Percentiles rank a stretch among this genome's conserved stretches.
Conservation (phyloP, 2,329 filamentous ascomycete species). For the Neonectria punicea region DNA sequence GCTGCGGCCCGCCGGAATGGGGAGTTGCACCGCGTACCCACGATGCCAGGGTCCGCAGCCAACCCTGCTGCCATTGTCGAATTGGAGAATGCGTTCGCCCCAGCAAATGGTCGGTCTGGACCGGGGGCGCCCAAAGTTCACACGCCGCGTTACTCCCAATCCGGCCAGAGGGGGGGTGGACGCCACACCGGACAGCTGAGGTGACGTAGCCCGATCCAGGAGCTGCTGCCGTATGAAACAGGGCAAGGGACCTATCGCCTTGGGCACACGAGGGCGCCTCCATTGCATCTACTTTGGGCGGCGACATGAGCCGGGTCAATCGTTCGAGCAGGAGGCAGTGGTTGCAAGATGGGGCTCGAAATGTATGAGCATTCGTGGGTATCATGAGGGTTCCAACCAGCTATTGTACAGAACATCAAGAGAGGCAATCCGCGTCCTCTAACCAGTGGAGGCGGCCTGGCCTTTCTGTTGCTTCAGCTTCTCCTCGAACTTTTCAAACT, state of each 20-base stretch:
- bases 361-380: slow-evolving; percentile 36
- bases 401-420: slow-evolving; percentile 36
- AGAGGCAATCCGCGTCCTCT: slow-evolving; percentile 1
- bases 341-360: slow-evolving; percentile 14
- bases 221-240: neutral
- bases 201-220: neutral
- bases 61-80: slow-evolving; percentile 22
- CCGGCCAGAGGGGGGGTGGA: neutral
- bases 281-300: neutral
- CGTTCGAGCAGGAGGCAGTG: neutral
- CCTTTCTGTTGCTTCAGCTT: slow-evolving; percentile 70
- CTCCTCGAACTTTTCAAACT: slow-evolving; percentile 96
- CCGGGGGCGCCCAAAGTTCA: slow-evolving; percentile 3
- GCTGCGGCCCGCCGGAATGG: slow-evolving; percentile 21
- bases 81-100: slow-evolving; percentile 11
- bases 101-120: slow-evolving; percentile 10
- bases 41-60: slow-evolving; percentile 12
- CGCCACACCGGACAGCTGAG: neutral
- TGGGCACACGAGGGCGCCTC: neutral
- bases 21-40: slow-evolving; percentile 10
- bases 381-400: slow-evolving; percentile 40
- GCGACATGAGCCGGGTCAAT: neutral
- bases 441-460: slow-evolving; percentile 27
- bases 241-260: neutral
- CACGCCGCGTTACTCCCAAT: slow-evolving; percentile 11